Base-by-base conservation (phyloP, 108 stramenopile species). In the Aurantiochytrium sp. region DNA sequence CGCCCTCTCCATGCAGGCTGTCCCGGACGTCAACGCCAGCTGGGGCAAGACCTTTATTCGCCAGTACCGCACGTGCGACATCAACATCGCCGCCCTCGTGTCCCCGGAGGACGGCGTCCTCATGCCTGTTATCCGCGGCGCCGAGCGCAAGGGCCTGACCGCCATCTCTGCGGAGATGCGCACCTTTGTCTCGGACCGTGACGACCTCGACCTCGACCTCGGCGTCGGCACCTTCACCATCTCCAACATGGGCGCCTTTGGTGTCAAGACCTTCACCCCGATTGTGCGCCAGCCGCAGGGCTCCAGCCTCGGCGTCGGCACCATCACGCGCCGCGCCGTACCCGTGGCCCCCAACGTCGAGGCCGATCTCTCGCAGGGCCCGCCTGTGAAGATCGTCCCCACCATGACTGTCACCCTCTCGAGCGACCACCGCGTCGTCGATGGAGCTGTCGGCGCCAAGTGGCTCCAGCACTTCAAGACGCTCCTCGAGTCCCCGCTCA, bases 341-440 rank as follows among this genome's bases (percentile, higher is more conserved):
- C 96, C 97, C 22, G 95, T 94, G 86, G 96, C 94, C 27, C 55
- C 34, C 68, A 65, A 54, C 50, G 94, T 94, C 87, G 96, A 95
- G 31, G 85, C 50, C 55, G 89, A 85, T 54, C 55, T 24, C 27
- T 5, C 22, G 10, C 15, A 95, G 69, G 96, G 95, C 68, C 94
- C 95, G 85, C 92, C 95, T 41, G 95, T 96, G 89, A 92, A 94
- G 86, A 95, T 96, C 65, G 94, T 95, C 27, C 91, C 93, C 69
- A 91, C 90, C 88, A 94, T 98, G 90, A 96, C 95, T n/a, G 97
- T 95, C 17, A 97, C 98, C 68, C 92, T 99, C 88, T 95, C 96
- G 88, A 96, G 96, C 81, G 99, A 99, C 92, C 98, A 98, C 90
- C 95, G 99, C 30, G 97, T 98, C 39, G 97, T 99, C 37, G 99